Evolutionary conservation across 768 basidiomycete genomes (phyloP).

Genomic region (Termitomyces sp.): DNA sequence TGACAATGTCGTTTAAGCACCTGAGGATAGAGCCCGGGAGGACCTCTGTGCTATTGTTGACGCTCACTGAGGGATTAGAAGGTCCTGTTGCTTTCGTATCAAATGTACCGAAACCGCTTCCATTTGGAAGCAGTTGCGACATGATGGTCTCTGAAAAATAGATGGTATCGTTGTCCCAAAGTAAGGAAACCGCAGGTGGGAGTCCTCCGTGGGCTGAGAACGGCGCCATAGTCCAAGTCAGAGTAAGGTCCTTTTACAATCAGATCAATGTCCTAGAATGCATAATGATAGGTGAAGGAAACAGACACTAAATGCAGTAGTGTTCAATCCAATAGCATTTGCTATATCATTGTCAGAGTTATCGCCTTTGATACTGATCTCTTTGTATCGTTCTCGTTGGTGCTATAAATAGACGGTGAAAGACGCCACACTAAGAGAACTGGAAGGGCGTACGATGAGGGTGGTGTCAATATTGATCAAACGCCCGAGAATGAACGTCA

Average conservation of each 20-base stretch:
- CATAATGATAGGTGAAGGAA: background rate
- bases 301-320: slow-evolving; percentile 24
- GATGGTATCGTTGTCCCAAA: slow-evolving; percentile 25
- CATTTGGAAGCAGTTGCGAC: slow-evolving; percentile 27
- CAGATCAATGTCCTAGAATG: background rate
- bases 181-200: slow-evolving; percentile 26
- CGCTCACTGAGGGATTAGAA: slow-evolving; percentile 3
- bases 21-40: slow-evolving; percentile 23
- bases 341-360: slow-evolving; percentile 26
- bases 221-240: slow-evolving; percentile 35
- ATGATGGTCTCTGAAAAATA: slow-evolving; percentile 31
- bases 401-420: slow-evolving; percentile 19
- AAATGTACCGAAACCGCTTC: slow-evolving; percentile 33
- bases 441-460: slow-evolving; percentile 19
- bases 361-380: slow-evolving; percentile 29
- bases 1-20: slow-evolving; percentile 8
- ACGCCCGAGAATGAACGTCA: slow-evolving; percentile 32
- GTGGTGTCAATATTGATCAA: slow-evolving; percentile 26
- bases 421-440: background rate
- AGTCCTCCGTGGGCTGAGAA: slow-evolving; percentile 28
- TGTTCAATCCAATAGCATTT: slow-evolving; percentile 14
- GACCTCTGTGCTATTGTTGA: slow-evolving; percentile 7
- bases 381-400: slow-evolving; percentile 25
- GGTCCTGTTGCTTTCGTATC: slow-evolving; percentile 18
- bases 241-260: slow-evolving; percentile 20